Base-by-base conservation (phyloP, 352 stramenopile species). In the Pilasporangium apinafurcum region DNA sequence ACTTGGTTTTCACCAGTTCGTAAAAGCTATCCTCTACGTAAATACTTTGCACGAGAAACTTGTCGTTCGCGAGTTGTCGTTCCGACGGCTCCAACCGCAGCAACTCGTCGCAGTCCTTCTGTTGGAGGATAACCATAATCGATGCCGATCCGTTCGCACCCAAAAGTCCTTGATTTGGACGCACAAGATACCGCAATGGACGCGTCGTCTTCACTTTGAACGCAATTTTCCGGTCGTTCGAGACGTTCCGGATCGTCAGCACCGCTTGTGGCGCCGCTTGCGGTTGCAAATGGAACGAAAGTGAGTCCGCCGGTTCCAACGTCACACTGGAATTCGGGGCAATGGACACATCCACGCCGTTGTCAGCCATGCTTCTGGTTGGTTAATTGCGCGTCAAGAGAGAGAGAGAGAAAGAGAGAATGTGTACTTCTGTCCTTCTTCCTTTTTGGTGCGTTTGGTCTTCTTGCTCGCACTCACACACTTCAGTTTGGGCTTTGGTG, bases 151-250 rank as follows among this genome's bases (percentile, higher is more conserved):
- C 80, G 46, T 92, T 90, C 14, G 80, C 80, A 0, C 68, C 73
- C 10, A 95, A 58, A 39, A 94, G 77, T 22, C 83, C 83, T 49
- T 94, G 83, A 56, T 94, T 94, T 29, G 83, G 83, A 4, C 83
- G 83, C 65, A 94, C 83, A n/a, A 94, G 56, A 56, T 94, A 94
- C n/a, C 83, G 78, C 59, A 92, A 49, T 21, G 83, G 83, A 18
- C 83, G 80, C 51, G 82, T 94, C 29, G 82, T 94, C 67, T 94
- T 94, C 22, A 94, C 82, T 47, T 94, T 94, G 52, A 94, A 94
- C 48, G 82, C 82, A 53, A 94, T 83, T 55, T 91, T 88, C 29
- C 79, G 79, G 34, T 65, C 53, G 37, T 84, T 72, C 48, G 79
- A 84, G 44, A 83, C 73, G 52, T 94, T 94, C 45, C 77, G 74